These are phyloP conservation scores for Eragrostis tef DNA, from an alignment of 202 grass and related monocot species.

Conservation along the genomic window DNA sequence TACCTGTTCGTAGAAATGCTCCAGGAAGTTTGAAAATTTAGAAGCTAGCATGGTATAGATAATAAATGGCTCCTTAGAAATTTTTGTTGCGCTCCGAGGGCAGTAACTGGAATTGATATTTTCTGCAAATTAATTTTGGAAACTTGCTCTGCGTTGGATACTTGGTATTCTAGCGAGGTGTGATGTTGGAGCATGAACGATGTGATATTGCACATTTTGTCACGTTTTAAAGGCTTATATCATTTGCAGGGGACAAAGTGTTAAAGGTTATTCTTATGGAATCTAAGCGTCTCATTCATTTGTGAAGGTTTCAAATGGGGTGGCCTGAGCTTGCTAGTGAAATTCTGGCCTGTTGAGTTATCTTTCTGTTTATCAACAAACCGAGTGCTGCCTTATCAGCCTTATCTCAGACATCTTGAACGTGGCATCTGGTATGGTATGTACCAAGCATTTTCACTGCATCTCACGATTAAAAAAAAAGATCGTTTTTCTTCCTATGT, in stretches of 20 bases:
- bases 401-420: not conserved
- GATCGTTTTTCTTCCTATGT: too few relatives aligned
- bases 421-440: not conserved
- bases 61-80: too few relatives aligned
- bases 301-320: not conserved
- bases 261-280: not conserved
- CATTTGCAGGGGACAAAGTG: too few relatives aligned
- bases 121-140: not conserved
- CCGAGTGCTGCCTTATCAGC: too few relatives aligned
- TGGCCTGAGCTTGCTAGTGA: not conserved
- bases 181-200: not conserved
- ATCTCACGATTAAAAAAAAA: not conserved
- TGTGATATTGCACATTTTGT: not conserved
- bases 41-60: not conserved
- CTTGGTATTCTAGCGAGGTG: not conserved
- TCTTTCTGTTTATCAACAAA: not conserved
- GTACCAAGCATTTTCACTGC: not conserved
- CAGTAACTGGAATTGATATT: not conserved
- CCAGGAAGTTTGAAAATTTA: not conserved
- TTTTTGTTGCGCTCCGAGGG: not conserved
- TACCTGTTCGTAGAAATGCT: conserved; percentile 44
- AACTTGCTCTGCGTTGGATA: not conserved
- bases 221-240: not conserved
- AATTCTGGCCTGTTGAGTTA: conserved; percentile 10
- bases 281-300: not conserved